Conservation (phyloP, 2,329 filamentous ascomycete genomes). For the Epichloe festucae region DNA sequence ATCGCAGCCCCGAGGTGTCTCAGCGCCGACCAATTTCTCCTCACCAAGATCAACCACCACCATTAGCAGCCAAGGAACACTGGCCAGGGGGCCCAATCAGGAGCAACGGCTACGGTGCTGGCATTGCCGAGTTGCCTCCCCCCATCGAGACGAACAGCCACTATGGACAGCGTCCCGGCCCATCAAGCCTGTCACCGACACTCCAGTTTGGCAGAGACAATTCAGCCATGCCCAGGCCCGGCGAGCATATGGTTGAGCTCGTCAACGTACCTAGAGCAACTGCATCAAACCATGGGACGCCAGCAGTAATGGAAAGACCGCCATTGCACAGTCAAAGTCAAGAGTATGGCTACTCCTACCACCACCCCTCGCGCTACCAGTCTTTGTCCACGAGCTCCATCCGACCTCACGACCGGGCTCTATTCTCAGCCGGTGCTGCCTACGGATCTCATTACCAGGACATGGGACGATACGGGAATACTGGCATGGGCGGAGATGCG, state of each 20-base stretch:
- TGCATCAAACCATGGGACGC: background rate
- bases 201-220: slow-evolving; percentile 25
- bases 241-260: slow-evolving; percentile 8
- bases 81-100: slow-evolving; percentile 5
- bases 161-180: slow-evolving; percentile 22
- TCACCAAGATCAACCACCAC: slow-evolving; percentile 10
- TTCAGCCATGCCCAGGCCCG: slow-evolving; percentile 18
- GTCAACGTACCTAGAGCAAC: background rate
- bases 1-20: slow-evolving; percentile 22
- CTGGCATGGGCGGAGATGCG: slow-evolving; percentile 26
- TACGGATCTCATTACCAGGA: slow-evolving; percentile 31
- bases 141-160: slow-evolving; percentile 22
- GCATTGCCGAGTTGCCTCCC: slow-evolving; percentile 14
- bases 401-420: slow-evolving; percentile 29
- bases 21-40: slow-evolving; percentile 25
- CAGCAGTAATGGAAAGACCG: slow-evolving; percentile 14
- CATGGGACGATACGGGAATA: slow-evolving; percentile 28
- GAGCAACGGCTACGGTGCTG: slow-evolving; percentile 19
- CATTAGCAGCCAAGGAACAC: slow-evolving; percentile 14
- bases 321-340: slow-evolving; percentile 12
- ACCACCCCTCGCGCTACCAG: slow-evolving; percentile 31
- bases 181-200: slow-evolving; percentile 27
- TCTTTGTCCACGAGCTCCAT: slow-evolving; percentile 32
- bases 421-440: slow-evolving; percentile 25
- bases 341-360: slow-evolving; percentile 26